These are phyloP conservation scores for Delonix regia DNA, from an alignment of 306 rosid genomes.

Conservation along the genomic window DNA sequence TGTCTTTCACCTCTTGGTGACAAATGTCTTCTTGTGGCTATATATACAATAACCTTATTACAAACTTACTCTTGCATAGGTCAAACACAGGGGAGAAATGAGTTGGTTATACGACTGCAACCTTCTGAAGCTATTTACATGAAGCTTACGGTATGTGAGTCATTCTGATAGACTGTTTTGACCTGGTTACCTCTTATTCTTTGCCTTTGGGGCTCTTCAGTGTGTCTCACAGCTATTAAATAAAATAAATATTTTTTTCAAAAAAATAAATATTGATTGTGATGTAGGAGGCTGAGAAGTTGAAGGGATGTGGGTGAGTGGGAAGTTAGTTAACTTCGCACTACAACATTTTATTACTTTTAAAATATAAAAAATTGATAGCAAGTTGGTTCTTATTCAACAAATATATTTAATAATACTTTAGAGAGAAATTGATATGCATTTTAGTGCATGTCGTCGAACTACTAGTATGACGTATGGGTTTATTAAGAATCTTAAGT, in stretches of 20 bases:
- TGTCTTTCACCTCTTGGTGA: not conserved
- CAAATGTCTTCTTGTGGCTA: not conserved
- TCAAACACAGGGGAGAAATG: constrained; percentile 83
- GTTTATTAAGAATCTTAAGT: constrained; percentile 26
- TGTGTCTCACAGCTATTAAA: not conserved
- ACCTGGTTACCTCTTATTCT: constrained; percentile 13
- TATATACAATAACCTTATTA: constrained; percentile 4
- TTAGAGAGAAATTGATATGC: too few species aligned
- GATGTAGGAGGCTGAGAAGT: not conserved
- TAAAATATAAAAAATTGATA: too few species aligned
- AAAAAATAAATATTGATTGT: not conserved
- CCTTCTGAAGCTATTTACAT: constrained; percentile 89
- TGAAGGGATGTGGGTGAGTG: not conserved
- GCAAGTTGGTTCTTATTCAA: too few species aligned
- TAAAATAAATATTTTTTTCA: not conserved
- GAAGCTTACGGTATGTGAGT: constrained; percentile 70
- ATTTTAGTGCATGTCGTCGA: too few species aligned
- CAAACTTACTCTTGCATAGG: constrained; percentile 49
- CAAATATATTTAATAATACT: too few species aligned
- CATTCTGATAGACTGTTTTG: constrained; percentile 31
- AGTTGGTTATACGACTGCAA: constrained; percentile 84
- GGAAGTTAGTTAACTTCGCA: too few species aligned
- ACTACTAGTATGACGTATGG: not conserved
- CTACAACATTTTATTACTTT: not conserved
- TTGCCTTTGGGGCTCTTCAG: not conserved